Conservation (phyloP, 352 stramenopile species). For the Globisporangium sylvaticum region DNA sequence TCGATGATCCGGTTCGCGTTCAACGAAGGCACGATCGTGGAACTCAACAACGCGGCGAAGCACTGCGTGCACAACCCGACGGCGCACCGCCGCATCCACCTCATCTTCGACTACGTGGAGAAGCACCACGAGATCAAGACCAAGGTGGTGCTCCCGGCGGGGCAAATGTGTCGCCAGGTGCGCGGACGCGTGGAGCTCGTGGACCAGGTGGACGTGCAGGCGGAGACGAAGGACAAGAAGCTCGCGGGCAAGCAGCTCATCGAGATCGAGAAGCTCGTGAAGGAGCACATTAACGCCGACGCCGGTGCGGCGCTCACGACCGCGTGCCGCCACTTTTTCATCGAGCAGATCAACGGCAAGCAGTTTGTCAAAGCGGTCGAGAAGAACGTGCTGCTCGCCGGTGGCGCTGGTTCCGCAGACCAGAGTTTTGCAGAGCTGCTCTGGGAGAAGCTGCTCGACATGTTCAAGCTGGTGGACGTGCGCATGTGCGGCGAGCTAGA, state of each 20-base stretch:
- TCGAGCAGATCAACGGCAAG: constrained; percentile 51
- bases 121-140: constrained; percentile 16
- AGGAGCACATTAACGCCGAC: constrained; percentile 15
- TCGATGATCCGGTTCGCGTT: constrained; percentile 76
- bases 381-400: constrained; percentile 4
- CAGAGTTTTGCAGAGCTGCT: constrained; percentile 16
- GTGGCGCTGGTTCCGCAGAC: background rate
- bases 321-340: constrained; percentile 52
- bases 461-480: constrained; percentile 42
- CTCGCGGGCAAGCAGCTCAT: constrained; percentile 25
- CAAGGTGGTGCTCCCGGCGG: constrained; percentile 27
- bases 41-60: constrained; percentile 97
- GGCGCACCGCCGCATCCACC: constrained; percentile 86
- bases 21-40: constrained; percentile 89
- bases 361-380: constrained; percentile 30
- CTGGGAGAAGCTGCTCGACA: constrained; percentile 33
- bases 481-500: constrained; percentile 30
- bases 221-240: constrained; percentile 21
- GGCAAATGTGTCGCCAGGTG: constrained; percentile 48
- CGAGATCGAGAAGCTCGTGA: constrained; percentile 26
- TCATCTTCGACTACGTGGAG: constrained; percentile 97
- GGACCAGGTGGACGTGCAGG: constrained; percentile 21
- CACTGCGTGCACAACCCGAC: constrained; percentile 90
- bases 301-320: constrained; percentile 23
- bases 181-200: constrained; percentile 50